Percentiles rank a stretch among this genome's conserved stretches.
phyloP scores from a whole-genome alignment of 192 early-diverging fungal species.

The Coemansia sp. region DNA sequence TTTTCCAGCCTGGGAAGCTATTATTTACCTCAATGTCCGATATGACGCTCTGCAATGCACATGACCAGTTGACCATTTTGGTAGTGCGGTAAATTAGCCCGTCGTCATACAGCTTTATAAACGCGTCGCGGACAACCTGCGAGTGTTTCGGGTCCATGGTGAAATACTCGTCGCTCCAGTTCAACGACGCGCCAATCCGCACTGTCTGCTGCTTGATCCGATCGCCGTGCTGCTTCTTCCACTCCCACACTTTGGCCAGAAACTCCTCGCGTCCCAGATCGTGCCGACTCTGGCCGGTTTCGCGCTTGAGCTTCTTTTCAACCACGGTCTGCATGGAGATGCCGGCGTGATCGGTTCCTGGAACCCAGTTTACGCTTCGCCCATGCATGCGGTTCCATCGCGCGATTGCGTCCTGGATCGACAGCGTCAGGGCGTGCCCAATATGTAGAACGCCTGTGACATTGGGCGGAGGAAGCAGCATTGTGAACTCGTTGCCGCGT shows the following conservation, averaged over 20 bases:
- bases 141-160: conserved; percentile 82
- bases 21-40: conserved; percentile 84
- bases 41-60: conserved; percentile 87
- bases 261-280: conserved; percentile 85
- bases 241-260: conserved; percentile 80
- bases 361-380: conserved; percentile 84
- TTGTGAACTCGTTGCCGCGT: conserved; percentile 60
- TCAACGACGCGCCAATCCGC: conserved; percentile 80
- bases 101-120: conserved; percentile 82
- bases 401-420: conserved; percentile 77
- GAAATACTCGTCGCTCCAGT: conserved; percentile 85
- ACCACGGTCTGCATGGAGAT: conserved; percentile 97
- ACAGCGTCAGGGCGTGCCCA: conserved; percentile 87
- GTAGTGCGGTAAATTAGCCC: conserved; percentile 90
- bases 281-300: conserved; percentile 64
- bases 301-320: conserved; percentile 72
- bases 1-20: neutral
- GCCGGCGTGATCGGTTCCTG: conserved; percentile 97
- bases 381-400: conserved; percentile 89
- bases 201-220: conserved; percentile 80
- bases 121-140: conserved; percentile 83
- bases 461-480: conserved; percentile 95
- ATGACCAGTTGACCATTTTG: conserved; percentile 95
- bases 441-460: conserved; percentile 95
- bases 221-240: conserved; percentile 76